phyloP scores from a whole-genome alignment of 169 alveolate species.

The Theileria luwenshuni region DNA sequence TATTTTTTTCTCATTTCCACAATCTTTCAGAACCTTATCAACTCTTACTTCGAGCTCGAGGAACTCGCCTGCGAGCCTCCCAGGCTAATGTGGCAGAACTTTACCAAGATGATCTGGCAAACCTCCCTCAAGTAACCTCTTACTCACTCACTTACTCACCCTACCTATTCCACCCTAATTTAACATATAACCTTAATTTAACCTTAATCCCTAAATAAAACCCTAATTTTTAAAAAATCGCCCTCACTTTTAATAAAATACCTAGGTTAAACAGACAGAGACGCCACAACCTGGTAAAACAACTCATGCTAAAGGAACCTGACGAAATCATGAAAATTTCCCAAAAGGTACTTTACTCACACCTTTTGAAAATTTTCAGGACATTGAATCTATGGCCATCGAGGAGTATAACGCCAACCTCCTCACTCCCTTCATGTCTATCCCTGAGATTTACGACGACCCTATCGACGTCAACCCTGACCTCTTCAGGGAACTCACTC shows the following conservation, averaged over 20 bases:
- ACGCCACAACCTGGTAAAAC: slow-evolving; percentile 17
- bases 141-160: not conserved
- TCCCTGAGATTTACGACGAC: slow-evolving; percentile 67
- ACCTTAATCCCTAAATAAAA: too few species aligned
- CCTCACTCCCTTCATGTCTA: slow-evolving; percentile 47
- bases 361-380: slow-evolving; percentile 7
- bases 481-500: not conserved
- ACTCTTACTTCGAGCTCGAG: slow-evolving; percentile 78
- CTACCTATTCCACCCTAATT: not conserved
- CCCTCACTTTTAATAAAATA: not conserved
- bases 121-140: slow-evolving; percentile 49
- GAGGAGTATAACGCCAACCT: slow-evolving; percentile 53
- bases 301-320: slow-evolving; percentile 48
- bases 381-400: slow-evolving; percentile 44
- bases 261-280: slow-evolving; percentile 57
- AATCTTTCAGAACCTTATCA: slow-evolving; percentile 61
- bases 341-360: slow-evolving; percentile 24
- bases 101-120: slow-evolving; percentile 73
- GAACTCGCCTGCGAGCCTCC: slow-evolving; percentile 79
- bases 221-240: too few species aligned
- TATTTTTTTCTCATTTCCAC: not conserved
- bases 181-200: not conserved
- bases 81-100: slow-evolving; percentile 71
- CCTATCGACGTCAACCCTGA: slow-evolving; percentile 33
- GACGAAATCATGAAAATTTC: slow-evolving; percentile 35